A percentile compares a stretch with the other conserved stretches of the same genome.
These are phyloP conservation scores for Aspergillus spinulosporus DNA, from an alignment of 2,329 filamentous ascomycete genomes.

Conservation along the genomic window DNA sequence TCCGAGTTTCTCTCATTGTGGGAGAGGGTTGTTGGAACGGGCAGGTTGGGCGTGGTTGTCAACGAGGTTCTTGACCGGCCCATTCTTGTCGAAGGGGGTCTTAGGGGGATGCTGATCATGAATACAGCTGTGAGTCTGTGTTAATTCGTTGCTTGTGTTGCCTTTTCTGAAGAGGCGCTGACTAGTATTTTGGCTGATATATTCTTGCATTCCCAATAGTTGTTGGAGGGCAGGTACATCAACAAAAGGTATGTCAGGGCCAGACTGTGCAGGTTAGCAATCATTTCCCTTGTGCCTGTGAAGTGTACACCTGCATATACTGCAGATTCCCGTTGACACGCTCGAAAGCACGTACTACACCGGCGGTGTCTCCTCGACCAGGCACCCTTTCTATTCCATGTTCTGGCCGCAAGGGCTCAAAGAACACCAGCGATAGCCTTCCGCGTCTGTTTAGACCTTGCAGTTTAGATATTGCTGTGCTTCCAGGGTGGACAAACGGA, in stretches of 20 bases:
- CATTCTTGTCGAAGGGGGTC: background rate
- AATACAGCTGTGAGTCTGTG: background rate
- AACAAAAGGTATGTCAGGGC: background rate
- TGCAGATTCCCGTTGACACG: conserved; percentile 10
- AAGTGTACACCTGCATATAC: conserved; percentile 3
- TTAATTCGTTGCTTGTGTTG: background rate
- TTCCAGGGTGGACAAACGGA: background rate
- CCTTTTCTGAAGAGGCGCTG: background rate
- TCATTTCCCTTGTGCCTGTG: conserved; percentile 3
- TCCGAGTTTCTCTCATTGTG: background rate
- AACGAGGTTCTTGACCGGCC: too few species aligned
- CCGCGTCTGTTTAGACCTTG: background rate
- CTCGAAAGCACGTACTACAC: conserved; percentile 1
- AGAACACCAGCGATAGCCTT: background rate
- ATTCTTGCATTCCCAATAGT: background rate
- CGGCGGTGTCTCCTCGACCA: background rate
- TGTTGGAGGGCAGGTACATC: background rate
- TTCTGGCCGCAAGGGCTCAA: background rate
- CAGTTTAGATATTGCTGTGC: background rate
- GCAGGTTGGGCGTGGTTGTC: background rate
- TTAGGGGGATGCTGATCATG: background rate
- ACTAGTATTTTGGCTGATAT: conserved; percentile 3
- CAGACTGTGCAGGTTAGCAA: background rate
- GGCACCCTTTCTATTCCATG: background rate
- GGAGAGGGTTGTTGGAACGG: background rate